A percentile compares a stretch with the other conserved stretches of the same genome.
Evolutionary conservation across 371 early-diverging fungal genomes (phyloP).

Genomic region (Mortierella sp.): DNA sequence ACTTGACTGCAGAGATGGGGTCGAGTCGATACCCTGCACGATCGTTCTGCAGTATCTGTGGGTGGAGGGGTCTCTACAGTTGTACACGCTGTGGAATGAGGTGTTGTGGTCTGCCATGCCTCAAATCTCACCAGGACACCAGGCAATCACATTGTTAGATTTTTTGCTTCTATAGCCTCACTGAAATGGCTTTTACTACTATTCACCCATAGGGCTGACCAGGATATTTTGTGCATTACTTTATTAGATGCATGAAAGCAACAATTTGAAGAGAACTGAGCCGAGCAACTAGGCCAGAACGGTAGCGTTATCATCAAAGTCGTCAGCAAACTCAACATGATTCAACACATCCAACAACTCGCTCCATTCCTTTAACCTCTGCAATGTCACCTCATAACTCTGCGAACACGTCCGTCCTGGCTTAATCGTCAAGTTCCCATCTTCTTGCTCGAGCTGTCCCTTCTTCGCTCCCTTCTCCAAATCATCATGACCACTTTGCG

Average conservation of each 20-base stretch:
- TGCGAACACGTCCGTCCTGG: slow-evolving; percentile 37
- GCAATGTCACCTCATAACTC: slow-evolving; percentile 33
- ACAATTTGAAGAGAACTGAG: background rate
- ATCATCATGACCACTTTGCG: background rate
- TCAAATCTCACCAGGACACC: slow-evolving; percentile 71
- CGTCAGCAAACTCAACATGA: slow-evolving; percentile 40
- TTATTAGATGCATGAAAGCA: slow-evolving; percentile 27
- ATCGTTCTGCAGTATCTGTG: slow-evolving; percentile 77
- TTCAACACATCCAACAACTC: slow-evolving; percentile 49
- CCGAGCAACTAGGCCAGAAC: background rate
- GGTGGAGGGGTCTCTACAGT: slow-evolving; percentile 69
- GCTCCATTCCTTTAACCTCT: slow-evolving; percentile 46
- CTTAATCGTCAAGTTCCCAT: background rate
- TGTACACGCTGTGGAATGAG: slow-evolving; percentile 76
- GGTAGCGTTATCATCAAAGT: slow-evolving; percentile 24
- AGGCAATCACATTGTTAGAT: slow-evolving; percentile 48
- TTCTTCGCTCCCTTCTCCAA: background rate
- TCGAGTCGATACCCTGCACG: slow-evolving; percentile 72
- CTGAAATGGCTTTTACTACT: background rate
- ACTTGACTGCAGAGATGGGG: slow-evolving; percentile 57
- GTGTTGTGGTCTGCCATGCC: slow-evolving; percentile 71
- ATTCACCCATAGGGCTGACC: background rate
- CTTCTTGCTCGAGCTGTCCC: background rate
- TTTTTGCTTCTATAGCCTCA: no score
- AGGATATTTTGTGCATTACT: no score